phyloP scores from a whole-genome alignment of 1,284 basidiomycete species.

The Ceraceosorus bombacis region DNA sequence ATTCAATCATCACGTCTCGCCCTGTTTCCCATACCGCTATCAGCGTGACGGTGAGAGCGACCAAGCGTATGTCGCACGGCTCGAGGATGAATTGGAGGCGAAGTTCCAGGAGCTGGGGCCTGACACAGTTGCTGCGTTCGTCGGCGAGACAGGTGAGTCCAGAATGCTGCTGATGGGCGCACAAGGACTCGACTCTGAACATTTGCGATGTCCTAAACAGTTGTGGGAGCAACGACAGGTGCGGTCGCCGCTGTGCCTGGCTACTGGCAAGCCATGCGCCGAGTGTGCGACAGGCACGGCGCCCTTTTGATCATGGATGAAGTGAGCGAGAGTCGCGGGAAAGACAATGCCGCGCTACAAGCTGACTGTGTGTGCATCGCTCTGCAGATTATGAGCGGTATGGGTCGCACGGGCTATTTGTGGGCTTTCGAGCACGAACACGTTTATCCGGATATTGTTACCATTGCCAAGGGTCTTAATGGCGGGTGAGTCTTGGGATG shows the following conservation, averaged over 20 bases:
- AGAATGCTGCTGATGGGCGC: too few species aligned
- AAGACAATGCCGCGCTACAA: too few species aligned
- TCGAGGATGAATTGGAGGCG: not conserved
- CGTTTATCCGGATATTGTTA: not conserved
- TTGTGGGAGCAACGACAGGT: not conserved
- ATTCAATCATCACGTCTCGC: not conserved
- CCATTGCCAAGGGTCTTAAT: not conserved
- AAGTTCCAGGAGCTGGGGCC: constrained; percentile 1
- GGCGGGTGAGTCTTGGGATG: not conserved
- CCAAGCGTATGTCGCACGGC: not conserved
- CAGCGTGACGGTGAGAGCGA: not conserved
- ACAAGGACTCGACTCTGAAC: too few species aligned
- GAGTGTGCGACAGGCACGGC: not conserved
- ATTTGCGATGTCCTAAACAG: not conserved
- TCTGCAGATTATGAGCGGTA: too few species aligned
- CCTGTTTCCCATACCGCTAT: not conserved
- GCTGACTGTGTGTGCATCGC: too few species aligned
- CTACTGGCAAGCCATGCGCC: not conserved
- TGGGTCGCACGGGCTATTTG: too few species aligned
- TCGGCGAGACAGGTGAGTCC: not conserved
- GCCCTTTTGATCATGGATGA: not conserved
- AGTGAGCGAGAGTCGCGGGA: not conserved
- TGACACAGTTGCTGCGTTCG: not conserved
- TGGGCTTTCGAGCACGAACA: not conserved
- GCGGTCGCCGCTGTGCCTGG: not conserved